phyloP scores from a whole-genome alignment of 2,329 filamentous ascomycete species.

The Xylariomycetidae sp. region DNA sequence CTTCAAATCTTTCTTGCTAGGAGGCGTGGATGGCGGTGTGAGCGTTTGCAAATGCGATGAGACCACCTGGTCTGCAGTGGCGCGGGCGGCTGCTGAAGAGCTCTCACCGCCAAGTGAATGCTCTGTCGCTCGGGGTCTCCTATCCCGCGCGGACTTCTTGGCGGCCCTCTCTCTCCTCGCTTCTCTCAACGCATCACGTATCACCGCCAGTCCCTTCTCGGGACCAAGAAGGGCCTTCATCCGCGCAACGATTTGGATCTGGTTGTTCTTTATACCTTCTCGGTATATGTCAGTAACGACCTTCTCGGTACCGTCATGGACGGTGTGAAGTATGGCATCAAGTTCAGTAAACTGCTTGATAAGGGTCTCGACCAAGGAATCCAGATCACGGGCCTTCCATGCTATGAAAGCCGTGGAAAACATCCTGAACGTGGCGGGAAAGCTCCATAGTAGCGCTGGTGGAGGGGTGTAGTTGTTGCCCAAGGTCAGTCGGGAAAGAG shows the following conservation, averaged over 20 bases:
- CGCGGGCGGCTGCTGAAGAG: constrained; percentile 33
- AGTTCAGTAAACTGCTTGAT: constrained; percentile 80
- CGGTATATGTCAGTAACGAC: constrained; percentile 71
- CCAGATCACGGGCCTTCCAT: constrained; percentile 77
- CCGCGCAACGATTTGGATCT: constrained; percentile 69
- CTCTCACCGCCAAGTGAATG: constrained; percentile 29
- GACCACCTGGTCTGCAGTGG: constrained; percentile 32
- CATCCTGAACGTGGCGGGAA: constrained; percentile 64
- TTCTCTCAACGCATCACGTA: constrained; percentile 68
- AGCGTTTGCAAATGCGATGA: constrained; percentile 41
- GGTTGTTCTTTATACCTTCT: constrained; percentile 74
- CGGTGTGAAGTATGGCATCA: constrained; percentile 76
- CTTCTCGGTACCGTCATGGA: constrained; percentile 70
- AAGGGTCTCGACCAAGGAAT: constrained; percentile 75
- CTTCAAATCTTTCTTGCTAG: constrained; percentile 33
- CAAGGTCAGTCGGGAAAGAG: constrained; percentile 57
- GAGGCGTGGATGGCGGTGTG: constrained; percentile 48
- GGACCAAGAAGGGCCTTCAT: constrained; percentile 73
- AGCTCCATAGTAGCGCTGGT: constrained; percentile 52
- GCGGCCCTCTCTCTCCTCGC: constrained; percentile 58
- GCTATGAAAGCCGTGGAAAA: constrained; percentile 76
- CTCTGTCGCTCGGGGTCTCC: constrained; percentile 61
- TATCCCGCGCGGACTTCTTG: constrained; percentile 63
- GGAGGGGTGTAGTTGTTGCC: constrained; percentile 64
- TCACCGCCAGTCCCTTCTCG: constrained; percentile 64